Evolutionary conservation across 352 stramenopile genomes (phyloP).

Genomic region (Phytophthora nicotianae): DNA sequence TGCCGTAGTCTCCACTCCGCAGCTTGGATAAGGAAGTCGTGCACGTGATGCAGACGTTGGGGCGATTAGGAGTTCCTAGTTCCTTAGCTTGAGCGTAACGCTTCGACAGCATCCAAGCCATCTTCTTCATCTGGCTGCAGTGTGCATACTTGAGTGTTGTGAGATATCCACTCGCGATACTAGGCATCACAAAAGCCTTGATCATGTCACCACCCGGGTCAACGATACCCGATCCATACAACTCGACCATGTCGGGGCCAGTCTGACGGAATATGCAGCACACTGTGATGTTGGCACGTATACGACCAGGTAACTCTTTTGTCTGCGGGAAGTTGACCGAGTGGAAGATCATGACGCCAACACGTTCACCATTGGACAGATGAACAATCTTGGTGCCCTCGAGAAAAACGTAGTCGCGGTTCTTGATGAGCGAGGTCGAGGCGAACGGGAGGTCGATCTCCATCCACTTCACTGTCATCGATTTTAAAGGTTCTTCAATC

Average conservation of each 20-base stretch:
- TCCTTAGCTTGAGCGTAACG: constrained; percentile 31
- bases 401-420: constrained; percentile 47
- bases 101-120: constrained; percentile 34
- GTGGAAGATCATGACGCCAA: constrained; percentile 58
- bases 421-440: constrained; percentile 32
- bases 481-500: constrained; percentile 50
- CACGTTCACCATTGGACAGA: constrained; percentile 36
- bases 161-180: constrained; percentile 30
- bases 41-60: constrained; percentile 36
- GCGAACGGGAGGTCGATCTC: constrained; percentile 40
- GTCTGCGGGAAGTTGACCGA: constrained; percentile 50
- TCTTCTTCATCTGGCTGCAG: constrained; percentile 48
- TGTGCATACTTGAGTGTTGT: constrained; percentile 39
- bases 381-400: constrained; percentile 45
- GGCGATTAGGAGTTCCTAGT: constrained; percentile 8
- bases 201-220: constrained; percentile 31
- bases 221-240: constrained; percentile 16
- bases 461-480: constrained; percentile 43
- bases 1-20: constrained; percentile 25
- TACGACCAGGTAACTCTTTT: constrained; percentile 37
- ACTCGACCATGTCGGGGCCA: constrained; percentile 46
- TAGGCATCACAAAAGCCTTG: constrained; percentile 28
- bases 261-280: constrained; percentile 62
- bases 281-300: constrained; percentile 54
- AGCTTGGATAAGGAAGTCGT: constrained; percentile 29